These are phyloP conservation scores for Talaromyces albobiverticillius DNA, from an alignment of 2,329 filamentous ascomycete species.

Conservation along the genomic window DNA sequence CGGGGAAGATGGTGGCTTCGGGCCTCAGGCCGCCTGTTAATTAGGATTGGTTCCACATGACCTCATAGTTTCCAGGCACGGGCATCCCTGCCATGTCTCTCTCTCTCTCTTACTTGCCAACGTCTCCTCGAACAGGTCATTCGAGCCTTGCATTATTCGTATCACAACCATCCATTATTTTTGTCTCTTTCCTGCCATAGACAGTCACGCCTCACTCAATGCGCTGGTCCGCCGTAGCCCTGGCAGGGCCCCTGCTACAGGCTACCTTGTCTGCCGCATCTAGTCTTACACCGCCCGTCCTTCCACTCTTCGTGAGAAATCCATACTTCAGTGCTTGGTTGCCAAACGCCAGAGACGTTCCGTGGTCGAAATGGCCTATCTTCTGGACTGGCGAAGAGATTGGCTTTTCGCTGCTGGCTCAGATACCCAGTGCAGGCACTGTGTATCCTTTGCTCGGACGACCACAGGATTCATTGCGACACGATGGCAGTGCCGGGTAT, in stretches of 20 bases:
- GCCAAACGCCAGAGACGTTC: conserved; percentile 66
- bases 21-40: background rate
- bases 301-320: conserved; percentile 71
- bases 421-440: conserved; percentile 56
- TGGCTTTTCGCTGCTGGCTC: conserved; percentile 62
- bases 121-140: background rate
- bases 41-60: conserved; percentile 2
- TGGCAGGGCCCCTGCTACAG: conserved; percentile 37
- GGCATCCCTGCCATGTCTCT: background rate
- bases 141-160: background rate
- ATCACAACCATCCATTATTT: background rate
- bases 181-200: conserved; percentile 1
- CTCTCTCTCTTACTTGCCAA: background rate
- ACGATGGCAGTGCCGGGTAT: conserved; percentile 35
- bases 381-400: conserved; percentile 73
- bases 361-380: conserved; percentile 84
- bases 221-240: conserved; percentile 29
- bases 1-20: background rate
- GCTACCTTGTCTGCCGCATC: conserved; percentile 48
- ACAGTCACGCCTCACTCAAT: conserved; percentile 21
- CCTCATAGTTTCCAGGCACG: conserved; percentile 12
- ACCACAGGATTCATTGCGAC: conserved; percentile 60
- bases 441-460: conserved; percentile 65
- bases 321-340: conserved; percentile 79
- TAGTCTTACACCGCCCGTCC: conserved; percentile 59